A percentile compares a stretch with the other conserved stretches of the same genome.
phyloP scores from a whole-genome alignment of 2,329 filamentous ascomycete genomes.

The Colletotrichum simmondsii region DNA sequence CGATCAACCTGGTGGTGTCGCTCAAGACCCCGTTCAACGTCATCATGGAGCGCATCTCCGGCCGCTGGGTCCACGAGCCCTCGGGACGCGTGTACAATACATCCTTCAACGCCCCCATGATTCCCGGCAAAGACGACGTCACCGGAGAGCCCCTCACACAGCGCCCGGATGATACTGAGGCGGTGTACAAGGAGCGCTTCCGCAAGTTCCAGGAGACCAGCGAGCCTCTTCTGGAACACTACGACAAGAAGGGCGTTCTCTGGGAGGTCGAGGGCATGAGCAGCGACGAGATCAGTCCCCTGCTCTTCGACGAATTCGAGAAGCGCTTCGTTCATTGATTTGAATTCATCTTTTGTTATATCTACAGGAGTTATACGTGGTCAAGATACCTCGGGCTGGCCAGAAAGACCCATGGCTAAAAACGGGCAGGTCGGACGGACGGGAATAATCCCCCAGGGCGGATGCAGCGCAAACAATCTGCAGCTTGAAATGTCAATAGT shows the following conservation, averaged over 20 bases:
- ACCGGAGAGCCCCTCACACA: slow-evolving; percentile 89
- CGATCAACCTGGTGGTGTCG: slow-evolving; percentile 94
- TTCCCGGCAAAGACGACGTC: slow-evolving; percentile 85
- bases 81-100: slow-evolving; percentile 97
- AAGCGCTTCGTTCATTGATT: slow-evolving; percentile 68
- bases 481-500: slow-evolving; percentile 1
- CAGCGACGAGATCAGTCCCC: slow-evolving; percentile 95
- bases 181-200: slow-evolving; percentile 84
- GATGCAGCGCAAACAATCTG: slow-evolving; percentile 9
- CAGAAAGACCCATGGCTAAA: slow-evolving; percentile 32
- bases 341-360: slow-evolving; percentile 11
- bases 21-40: slow-evolving; percentile 87
- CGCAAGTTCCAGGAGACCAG: slow-evolving; percentile 89
- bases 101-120: slow-evolving; percentile 86
- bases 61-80: slow-evolving; percentile 92
- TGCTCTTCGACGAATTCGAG: slow-evolving; percentile 85
- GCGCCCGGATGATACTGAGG: slow-evolving; percentile 85
- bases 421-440: slow-evolving; percentile 29
- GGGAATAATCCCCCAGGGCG: not conserved
- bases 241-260: slow-evolving; percentile 83
- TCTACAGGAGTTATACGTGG: slow-evolving; percentile 33
- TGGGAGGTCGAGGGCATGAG: slow-evolving; percentile 89
- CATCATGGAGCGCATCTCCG: slow-evolving; percentile 89
- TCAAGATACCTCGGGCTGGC: slow-evolving; percentile 32
- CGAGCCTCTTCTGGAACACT: slow-evolving; percentile 86